A percentile compares a stretch with the other conserved stretches of the same genome.
Conservation (phyloP, 495 filamentous ascomycete genomes). For the Bryoglossum gracile region DNA sequence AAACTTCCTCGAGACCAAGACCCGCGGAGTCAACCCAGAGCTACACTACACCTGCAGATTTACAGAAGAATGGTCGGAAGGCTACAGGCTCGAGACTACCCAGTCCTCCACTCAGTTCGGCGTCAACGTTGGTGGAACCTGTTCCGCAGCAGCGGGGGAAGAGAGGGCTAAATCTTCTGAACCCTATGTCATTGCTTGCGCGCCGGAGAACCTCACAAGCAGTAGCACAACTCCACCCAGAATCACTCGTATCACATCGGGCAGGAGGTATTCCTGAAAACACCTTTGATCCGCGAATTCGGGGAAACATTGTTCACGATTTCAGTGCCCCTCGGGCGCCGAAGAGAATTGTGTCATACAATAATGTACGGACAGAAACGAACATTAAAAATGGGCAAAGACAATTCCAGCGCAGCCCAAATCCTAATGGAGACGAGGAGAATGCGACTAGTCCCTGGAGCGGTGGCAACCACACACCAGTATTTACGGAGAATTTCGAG, state of each 20-base stretch:
- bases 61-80: constrained; percentile 17
- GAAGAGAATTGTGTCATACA: constrained; percentile 42
- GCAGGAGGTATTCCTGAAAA: constrained; percentile 45
- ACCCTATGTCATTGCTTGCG: constrained; percentile 59
- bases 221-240: constrained; percentile 35
- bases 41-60: constrained; percentile 20
- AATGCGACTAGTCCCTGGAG: constrained; percentile 13
- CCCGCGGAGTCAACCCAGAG: constrained; percentile 19
- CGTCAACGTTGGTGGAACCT: constrained; percentile 11
- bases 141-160: constrained; percentile 32
- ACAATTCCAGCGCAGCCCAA: constrained; percentile 19
- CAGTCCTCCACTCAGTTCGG: constrained; percentile 25
- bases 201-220: constrained; percentile 50
- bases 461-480: constrained; percentile 45
- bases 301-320: constrained; percentile 79
- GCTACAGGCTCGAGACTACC: constrained; percentile 31
- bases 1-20: constrained; percentile 19
- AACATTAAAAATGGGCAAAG: constrained; percentile 2
- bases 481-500: constrained; percentile 64
- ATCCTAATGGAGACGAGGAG: constrained; percentile 14
- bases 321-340: constrained; percentile 74
- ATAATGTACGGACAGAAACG: constrained; percentile 26
- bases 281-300: constrained; percentile 73
- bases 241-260: constrained; percentile 12
- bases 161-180: constrained; percentile 58